Conservation (phyloP, 768 basidiomycete species). For the Neoboletus brunneissimus region DNA sequence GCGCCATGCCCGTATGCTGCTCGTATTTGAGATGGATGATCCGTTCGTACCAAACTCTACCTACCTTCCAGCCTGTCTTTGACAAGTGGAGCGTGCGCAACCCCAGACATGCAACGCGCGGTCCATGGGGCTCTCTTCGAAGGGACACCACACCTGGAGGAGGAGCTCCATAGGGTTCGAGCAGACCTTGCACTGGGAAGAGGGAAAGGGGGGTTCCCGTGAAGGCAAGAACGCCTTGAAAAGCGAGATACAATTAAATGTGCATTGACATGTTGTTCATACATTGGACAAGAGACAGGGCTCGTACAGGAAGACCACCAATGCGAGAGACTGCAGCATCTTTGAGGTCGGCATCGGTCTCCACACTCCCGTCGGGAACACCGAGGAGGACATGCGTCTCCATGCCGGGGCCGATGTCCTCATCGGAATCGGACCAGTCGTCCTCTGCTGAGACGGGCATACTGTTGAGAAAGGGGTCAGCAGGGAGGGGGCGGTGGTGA, state of each 20-base stretch:
- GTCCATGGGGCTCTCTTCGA: slow-evolving; percentile 82
- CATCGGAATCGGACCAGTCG: slow-evolving; percentile 82
- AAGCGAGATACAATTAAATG: slow-evolving; percentile 41
- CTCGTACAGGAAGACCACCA: slow-evolving; percentile 86
- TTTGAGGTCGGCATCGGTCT: slow-evolving; percentile 52
- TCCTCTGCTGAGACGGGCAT: slow-evolving; percentile 50
- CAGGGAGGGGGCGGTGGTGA: slow-evolving; percentile 3
- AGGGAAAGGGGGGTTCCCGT: slow-evolving; percentile 56
- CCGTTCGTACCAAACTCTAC: slow-evolving; percentile 20
- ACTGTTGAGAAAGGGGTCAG: slow-evolving; percentile 9
- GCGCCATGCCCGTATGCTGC: slow-evolving; percentile 79
- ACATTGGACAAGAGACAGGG: slow-evolving; percentile 43
- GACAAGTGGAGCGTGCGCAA: slow-evolving; percentile 67
- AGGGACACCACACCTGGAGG: slow-evolving; percentile 87
- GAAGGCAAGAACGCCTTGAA: slow-evolving; percentile 71
- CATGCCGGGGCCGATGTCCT: slow-evolving; percentile 50
- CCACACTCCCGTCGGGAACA: slow-evolving; percentile 72
- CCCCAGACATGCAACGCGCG: slow-evolving; percentile 85
- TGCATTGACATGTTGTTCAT: slow-evolving; percentile 45
- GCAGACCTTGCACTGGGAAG: slow-evolving; percentile 72
- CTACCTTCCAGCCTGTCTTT: slow-evolving; percentile 75
- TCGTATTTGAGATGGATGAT: slow-evolving; percentile 12
- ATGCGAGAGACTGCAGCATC: slow-evolving; percentile 88
- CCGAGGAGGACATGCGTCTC: slow-evolving; percentile 79
- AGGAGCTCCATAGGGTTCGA: slow-evolving; percentile 74